These are phyloP conservation scores for Colletotrichum sp. DNA, from an alignment of 2,329 filamentous ascomycete species.

Conservation along the genomic window DNA sequence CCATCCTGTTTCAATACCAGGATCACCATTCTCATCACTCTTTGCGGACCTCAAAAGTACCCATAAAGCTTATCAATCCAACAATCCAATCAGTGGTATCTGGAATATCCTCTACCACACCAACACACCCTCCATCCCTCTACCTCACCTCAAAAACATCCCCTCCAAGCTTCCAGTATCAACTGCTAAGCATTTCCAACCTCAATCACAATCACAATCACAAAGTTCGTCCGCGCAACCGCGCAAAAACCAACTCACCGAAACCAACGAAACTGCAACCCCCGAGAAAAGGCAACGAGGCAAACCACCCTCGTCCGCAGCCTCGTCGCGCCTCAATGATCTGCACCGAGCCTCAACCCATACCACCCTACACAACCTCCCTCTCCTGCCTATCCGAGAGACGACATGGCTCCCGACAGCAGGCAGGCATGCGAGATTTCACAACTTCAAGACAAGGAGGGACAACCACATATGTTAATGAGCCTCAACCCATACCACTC, in stretches of 20 bases:
- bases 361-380: neutral
- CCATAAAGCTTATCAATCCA: neutral
- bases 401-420: rapidly evolving
- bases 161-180: rapidly evolving
- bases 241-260: neutral
- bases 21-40: neutral
- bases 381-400: neutral
- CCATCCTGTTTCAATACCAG: neutral
- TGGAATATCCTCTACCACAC: neutral
- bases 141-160: neutral
- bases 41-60: neutral
- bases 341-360: neutral
- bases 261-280: neutral
- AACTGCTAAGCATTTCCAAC: neutral
- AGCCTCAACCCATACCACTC: neutral
- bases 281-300: neutral
- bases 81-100: neutral
- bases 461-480: neutral
- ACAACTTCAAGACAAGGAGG: neutral
- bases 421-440: neutral
- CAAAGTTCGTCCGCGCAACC: neutral
- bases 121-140: neutral
- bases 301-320: neutral
- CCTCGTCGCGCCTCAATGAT: neutral
- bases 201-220: neutral